Evolutionary conservation across 2,329 filamentous ascomycete genomes (phyloP), one percentile per base, ranked within the genome.

Genomic region (Fusarium oligoseptatum): DNA sequence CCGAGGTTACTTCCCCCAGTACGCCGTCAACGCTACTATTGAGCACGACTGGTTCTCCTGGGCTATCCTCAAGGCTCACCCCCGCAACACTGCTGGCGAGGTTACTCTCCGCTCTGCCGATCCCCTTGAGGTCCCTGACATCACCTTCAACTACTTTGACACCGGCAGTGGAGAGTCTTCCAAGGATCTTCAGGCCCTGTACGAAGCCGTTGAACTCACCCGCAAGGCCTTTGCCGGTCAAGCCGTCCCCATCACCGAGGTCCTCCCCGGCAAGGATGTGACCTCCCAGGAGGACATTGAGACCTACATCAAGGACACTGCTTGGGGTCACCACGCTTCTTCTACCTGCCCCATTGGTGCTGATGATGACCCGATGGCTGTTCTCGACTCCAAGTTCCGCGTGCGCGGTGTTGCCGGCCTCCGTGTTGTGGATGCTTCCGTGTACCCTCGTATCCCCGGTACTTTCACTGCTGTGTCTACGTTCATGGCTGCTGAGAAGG

Each of bases 121-220:
- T 77, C 92, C 92, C 0, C 88, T 89, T 1, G 92, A 93, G 64
- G 83, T 86, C 4, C 92, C 93, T 0, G 80, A 88, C 7, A 92
- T 94, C 73, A 84, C 84, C 60, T 93, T 91, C 83, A 89, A 90
- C 80, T 92, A 87, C 80, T 92, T 89, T 82, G 85, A 87, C 56
- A 83, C 84, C 0, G 88, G 88, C 22, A 82, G 79, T 22, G 84
- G 86, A 24, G 87, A 88, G 8, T 82, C 84, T 4, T 81, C 81
- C 0, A 83, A 85, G 36, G 86, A 90, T 56, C 77, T 89, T 10
- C 87, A 90, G 56, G 89, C 90, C 1, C 73, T 91, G 15, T 83
- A 85, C 36, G 90, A 93, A 76, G 89, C 86, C 2, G 82, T 93
- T 58, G 77, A 85, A 65, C 85, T 90, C 9, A 84, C 87, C 0